Evolutionary conservation across 2,329 filamentous ascomycete genomes (phyloP), one percentile per base, ranked within the genome.

Genomic region (Cercospora nicotianae): DNA sequence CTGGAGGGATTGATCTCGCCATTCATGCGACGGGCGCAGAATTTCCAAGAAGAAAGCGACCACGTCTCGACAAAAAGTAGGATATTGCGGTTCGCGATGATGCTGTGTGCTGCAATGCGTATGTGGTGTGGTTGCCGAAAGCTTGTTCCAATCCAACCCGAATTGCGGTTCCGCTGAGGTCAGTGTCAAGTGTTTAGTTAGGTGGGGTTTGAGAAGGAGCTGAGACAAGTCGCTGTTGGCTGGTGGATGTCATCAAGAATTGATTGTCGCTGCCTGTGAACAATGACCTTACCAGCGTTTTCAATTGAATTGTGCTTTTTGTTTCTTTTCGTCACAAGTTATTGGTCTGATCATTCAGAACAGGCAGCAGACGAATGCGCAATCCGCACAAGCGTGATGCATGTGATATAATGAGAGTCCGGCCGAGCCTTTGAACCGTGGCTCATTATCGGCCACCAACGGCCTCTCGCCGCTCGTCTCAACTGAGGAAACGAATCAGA

Each of bases 1-100:
- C 20, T 30, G 20, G 62, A 42, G 48, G 51, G 31, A 28, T 42
- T 45, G 66, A 33, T 61, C 66, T 60, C 63, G 68, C 66, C 68
- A 70, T 68, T 30, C 18, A 33, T 58, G 33, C 53, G 26, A 39
- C 51, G 55, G 48, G 26, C 20, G 45, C 42, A 42, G 36, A 42
- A n/a, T 8, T n/a, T n/a, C 36, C 36, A 42, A 42, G 36, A 42
- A 42, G 16, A 42, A 42, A 42, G 16, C 16, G 36, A 42, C 36
- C 36, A 42, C 16, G 36, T n/a, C 36, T n/a, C 42, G 42, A 48
- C 42, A 23, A 18, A 26, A 23, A 5, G 9, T 51, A 51, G 8
- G 20, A 23, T 42, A 42, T 7, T 51, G 45, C 45, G 20, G 20
- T 51, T 51, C 45, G 36, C 20, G 45, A 51, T 51, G 45, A 13